Evolutionary conservation across 164 flowering plant species (phyloP).

Genomic region (Brasenia schreberi): DNA sequence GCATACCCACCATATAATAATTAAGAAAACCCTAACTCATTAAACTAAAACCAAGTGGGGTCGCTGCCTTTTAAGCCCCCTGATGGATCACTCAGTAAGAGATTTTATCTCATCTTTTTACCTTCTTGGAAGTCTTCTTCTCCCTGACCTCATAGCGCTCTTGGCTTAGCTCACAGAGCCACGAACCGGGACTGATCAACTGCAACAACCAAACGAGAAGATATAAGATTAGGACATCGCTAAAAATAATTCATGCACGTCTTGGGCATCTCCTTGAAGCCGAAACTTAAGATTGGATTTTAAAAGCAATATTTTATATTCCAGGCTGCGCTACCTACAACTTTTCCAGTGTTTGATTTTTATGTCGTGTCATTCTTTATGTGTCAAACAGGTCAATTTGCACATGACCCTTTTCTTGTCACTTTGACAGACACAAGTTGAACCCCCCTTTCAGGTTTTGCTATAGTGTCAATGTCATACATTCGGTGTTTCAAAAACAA

Average conservation of each 20-base stretch:
- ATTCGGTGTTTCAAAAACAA: too few species aligned
- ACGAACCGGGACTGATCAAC: slow-evolving; percentile 83
- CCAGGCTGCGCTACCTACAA: too few species aligned
- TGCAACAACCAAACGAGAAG: slow-evolving; percentile 12
- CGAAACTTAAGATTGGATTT: neutral
- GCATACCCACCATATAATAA: neutral
- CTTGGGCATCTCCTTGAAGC: neutral
- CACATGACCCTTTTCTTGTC: too few species aligned
- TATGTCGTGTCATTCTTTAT: too few species aligned
- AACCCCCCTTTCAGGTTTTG: too few species aligned
- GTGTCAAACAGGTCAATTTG: too few species aligned
- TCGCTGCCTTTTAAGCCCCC: too few species aligned
- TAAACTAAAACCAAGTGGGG: neutral
- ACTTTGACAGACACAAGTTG: too few species aligned
- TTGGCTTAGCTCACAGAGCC: slow-evolving; percentile 75
- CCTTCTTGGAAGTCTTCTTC: slow-evolving; percentile 85
- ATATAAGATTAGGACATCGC: neutral
- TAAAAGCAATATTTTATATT: too few species aligned
- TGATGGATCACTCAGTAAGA: neutral
- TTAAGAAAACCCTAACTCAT: neutral
- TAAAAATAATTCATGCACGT: too few species aligned
- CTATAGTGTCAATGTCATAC: too few species aligned
- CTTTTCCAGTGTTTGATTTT: too few species aligned
- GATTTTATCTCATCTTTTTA: slow-evolving; percentile 5
- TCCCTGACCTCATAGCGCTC: slow-evolving; percentile 90